These are phyloP conservation scores for Drosera capensis DNA, from an alignment of 148 eudicot genomes.

Conservation along the genomic window DNA sequence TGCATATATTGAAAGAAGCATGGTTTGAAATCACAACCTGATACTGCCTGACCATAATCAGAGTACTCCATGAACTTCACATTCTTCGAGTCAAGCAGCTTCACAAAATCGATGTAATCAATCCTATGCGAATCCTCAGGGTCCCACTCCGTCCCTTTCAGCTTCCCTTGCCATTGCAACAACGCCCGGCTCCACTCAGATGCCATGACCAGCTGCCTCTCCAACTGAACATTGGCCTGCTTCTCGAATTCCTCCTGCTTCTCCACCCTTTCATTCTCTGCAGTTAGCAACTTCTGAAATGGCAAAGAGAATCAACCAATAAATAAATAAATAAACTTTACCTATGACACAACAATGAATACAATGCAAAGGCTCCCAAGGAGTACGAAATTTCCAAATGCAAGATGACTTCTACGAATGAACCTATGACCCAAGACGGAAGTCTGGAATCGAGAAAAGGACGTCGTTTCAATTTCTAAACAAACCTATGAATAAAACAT, in stretches of 20 bases:
- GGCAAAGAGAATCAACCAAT: no score
- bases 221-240: constrained; percentile 71
- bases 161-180: constrained; percentile 55
- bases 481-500: no score
- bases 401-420: no score
- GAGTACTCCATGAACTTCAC: constrained; percentile 90
- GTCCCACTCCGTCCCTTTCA: constrained; percentile 91
- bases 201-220: constrained; percentile 88
- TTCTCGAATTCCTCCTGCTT: constrained; percentile 71
- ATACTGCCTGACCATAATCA: constrained; percentile 63
- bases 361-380: no score
- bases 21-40: constrained; percentile 31
- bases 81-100: constrained; percentile 60
- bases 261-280: constrained; percentile 52
- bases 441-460: no score
- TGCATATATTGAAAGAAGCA: background rate
- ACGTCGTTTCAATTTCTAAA: no score
- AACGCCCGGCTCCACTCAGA: constrained; percentile 88
- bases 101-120: constrained; percentile 69
- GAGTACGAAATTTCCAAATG: no score
- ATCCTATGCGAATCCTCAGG: constrained; percentile 66
- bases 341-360: no score
- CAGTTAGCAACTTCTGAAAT: constrained; percentile 64
- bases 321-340: no score
- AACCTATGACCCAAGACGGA: no score